These are phyloP conservation scores for Ormosia semicastrata DNA, from an alignment of 306 rosid species.

Conservation along the genomic window DNA sequence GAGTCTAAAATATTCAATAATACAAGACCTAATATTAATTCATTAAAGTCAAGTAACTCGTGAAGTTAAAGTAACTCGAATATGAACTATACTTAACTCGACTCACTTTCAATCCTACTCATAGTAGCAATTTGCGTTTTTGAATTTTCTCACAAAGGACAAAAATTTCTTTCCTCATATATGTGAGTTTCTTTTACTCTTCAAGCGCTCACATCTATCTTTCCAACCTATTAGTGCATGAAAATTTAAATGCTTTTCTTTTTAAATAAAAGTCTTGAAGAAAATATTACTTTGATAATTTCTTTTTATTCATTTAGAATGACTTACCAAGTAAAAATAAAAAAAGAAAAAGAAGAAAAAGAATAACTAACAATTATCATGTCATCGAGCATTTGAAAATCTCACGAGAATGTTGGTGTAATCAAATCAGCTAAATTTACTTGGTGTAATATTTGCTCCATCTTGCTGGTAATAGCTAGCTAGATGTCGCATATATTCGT, in stretches of 20 bases:
- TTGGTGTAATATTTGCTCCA: too few species aligned
- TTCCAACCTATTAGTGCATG: slow-evolving; percentile 23
- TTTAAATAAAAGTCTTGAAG: not conserved
- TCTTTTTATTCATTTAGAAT: not conserved
- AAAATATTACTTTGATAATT: not conserved
- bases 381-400: not conserved
- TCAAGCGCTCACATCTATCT: slow-evolving; percentile 16
- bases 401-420: too few species aligned
- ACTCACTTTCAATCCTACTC: too few species aligned
- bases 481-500: too few species aligned
- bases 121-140: not conserved
- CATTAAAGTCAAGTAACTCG: too few species aligned
- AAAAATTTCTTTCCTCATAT: not conserved
- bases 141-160: not conserved
- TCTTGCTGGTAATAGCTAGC: too few species aligned
- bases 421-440: too few species aligned
- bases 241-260: slow-evolving; percentile 9
- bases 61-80: too few species aligned
- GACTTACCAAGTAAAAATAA: not conserved
- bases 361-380: not conserved
- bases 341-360: too few species aligned
- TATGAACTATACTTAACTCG: too few species aligned
- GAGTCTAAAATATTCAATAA: too few species aligned
- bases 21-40: too few species aligned
- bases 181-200: slow-evolving; percentile 1